Evolutionary conservation across 1,284 basidiomycete genomes (phyloP).

Genomic region (Trametes versicolor): DNA sequence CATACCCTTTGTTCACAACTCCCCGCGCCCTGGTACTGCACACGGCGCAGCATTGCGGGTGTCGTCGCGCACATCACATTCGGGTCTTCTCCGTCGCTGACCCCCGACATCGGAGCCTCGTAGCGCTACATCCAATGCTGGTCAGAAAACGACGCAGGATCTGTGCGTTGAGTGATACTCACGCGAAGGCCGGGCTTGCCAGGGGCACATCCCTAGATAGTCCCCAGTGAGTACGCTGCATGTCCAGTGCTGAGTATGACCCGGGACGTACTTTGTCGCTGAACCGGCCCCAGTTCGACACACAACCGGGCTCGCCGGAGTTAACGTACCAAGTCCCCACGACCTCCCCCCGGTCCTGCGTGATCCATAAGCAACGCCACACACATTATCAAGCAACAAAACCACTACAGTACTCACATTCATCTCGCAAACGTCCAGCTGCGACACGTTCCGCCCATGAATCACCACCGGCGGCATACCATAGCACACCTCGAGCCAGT

Average conservation of each 20-base stretch:
- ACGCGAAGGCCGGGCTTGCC: slow-evolving; percentile 15
- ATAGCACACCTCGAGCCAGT: slow-evolving; percentile 33
- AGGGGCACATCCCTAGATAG: slow-evolving; percentile 23
- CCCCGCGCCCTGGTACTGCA: slow-evolving; percentile 24
- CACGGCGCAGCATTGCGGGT: slow-evolving; percentile 23
- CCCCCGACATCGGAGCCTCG: slow-evolving; percentile 24
- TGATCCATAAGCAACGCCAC: neutral
- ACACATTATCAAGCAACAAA: too few relatives aligned
- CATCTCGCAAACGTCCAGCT: slow-evolving; percentile 29
- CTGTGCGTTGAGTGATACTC: neutral
- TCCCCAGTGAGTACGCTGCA: neutral
- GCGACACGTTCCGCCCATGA: slow-evolving; percentile 25
- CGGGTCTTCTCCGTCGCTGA: slow-evolving; percentile 27
- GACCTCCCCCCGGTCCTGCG: slow-evolving; percentile 22
- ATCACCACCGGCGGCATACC: slow-evolving; percentile 32
- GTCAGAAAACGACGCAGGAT: neutral
- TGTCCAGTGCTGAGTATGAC: too few relatives aligned
- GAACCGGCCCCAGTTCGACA: slow-evolving; percentile 29
- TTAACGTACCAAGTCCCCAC: slow-evolving; percentile 36
- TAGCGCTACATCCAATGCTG: slow-evolving; percentile 16
- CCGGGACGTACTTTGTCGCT: slow-evolving; percentile 26
- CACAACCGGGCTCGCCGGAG: slow-evolving; percentile 36
- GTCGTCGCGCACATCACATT: slow-evolving; percentile 34
- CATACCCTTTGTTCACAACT: slow-evolving; percentile 20
- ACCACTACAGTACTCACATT: slow-evolving; percentile 12